Evolutionary conservation across 805 yeast species (phyloP).

Genomic region (Cyberlindnera samutprakarnensis): DNA sequence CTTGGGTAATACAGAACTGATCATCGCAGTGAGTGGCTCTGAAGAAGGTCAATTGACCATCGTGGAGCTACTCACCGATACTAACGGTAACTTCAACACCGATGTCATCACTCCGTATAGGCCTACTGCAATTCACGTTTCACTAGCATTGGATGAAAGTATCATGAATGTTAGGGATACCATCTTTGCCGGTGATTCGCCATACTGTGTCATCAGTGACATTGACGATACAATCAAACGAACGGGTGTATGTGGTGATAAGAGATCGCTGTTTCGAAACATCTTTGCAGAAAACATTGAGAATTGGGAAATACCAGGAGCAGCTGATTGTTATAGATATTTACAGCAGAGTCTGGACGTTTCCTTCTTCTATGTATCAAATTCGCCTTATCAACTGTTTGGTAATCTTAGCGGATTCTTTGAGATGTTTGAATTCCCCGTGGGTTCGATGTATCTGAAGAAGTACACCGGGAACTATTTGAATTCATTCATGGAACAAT

Average conservation of each 20-base stretch:
- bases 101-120: constrained; percentile 46
- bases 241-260: constrained; percentile 88
- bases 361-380: constrained; percentile 88
- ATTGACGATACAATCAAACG: constrained; percentile 90
- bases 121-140: constrained; percentile 53
- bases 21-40: constrained; percentile 49
- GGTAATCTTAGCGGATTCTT: constrained; percentile 40
- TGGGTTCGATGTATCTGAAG: constrained; percentile 79
- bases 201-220: constrained; percentile 77
- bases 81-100: constrained; percentile 56
- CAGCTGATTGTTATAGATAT: constrained; percentile 63
- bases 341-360: constrained; percentile 36
- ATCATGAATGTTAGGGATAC: constrained; percentile 40
- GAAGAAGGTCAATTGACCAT: constrained; percentile 25
- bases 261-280: constrained; percentile 72
- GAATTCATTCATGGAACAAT: constrained; percentile 79
- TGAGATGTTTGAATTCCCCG: constrained; percentile 50
- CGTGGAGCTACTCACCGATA: constrained; percentile 44
- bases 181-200: constrained; percentile 34
- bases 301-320: constrained; percentile 68
- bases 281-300: constrained; percentile 60
- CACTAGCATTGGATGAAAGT: constrained; percentile 38
- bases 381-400: constrained; percentile 89
- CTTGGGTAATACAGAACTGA: constrained; percentile 48
- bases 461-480: constrained; percentile 79